phyloP scores from a whole-genome alignment of 768 basidiomycete species.

The Scleroderma citrinum region DNA sequence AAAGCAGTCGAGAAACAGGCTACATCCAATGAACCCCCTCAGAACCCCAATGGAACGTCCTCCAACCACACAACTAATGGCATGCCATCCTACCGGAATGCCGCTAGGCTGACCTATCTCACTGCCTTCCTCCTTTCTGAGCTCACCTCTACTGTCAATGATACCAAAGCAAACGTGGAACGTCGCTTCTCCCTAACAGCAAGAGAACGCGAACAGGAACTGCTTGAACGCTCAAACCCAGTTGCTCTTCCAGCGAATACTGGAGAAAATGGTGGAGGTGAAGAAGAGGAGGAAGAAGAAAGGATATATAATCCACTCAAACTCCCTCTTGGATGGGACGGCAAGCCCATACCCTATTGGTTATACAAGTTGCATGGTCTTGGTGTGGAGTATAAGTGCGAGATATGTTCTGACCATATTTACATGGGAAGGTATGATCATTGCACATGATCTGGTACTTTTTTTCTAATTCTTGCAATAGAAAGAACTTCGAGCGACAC shows the following conservation, averaged over 20 bases:
- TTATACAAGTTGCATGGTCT: constrained; percentile 96
- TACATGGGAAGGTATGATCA: constrained; percentile 82
- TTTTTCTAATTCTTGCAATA: constrained; percentile 26
- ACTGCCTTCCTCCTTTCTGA: constrained; percentile 58
- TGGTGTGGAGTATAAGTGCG: constrained; percentile 96
- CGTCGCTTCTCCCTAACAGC: constrained; percentile 94
- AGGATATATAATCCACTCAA: constrained; percentile 98
- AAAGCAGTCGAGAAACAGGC: constrained; percentile 83
- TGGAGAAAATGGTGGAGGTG: constrained; percentile 33
- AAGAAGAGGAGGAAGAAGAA: constrained; percentile 89
- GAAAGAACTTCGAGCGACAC: constrained; percentile 95
- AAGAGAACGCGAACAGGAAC: constrained; percentile 93
- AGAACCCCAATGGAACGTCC: constrained; percentile 29
- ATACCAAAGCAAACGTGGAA: constrained; percentile 95
- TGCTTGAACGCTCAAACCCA: constrained; percentile 62
- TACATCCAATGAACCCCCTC: constrained; percentile 27
- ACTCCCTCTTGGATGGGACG: constrained; percentile 95
- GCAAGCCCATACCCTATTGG: constrained; percentile 99
- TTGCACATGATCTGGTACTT: not conserved
- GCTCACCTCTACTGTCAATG: constrained; percentile 64
- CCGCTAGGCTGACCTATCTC: constrained; percentile 70
- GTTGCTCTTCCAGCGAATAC: constrained; percentile 44
- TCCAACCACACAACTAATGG: constrained; percentile 31
- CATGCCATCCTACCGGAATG: constrained; percentile 32
- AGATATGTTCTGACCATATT: constrained; percentile 94